These are phyloP conservation scores for Teunomyces tritomae DNA, from an alignment of 805 yeast species.

Conservation along the genomic window DNA sequence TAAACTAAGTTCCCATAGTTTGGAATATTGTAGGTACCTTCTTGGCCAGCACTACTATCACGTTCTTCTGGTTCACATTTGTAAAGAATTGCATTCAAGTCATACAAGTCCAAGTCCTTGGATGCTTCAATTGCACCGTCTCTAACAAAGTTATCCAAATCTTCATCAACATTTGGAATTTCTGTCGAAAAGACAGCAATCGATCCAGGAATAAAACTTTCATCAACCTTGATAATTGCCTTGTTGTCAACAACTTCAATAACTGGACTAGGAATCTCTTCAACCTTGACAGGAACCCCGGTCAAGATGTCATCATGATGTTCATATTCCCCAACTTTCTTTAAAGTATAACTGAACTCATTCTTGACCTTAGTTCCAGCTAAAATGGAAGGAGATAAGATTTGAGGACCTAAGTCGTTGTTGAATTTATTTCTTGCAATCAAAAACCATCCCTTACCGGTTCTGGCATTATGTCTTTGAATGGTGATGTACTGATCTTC, in stretches of 20 bases:
- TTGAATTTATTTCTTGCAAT: constrained; percentile 82
- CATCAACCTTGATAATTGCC: constrained; percentile 58
- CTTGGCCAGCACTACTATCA: constrained; percentile 68
- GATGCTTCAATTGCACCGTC: constrained; percentile 79
- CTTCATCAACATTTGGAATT: constrained; percentile 61
- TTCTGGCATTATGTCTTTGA: constrained; percentile 77
- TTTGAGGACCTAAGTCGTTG: constrained; percentile 45
- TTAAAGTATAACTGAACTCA: constrained; percentile 57
- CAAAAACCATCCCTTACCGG: constrained; percentile 86
- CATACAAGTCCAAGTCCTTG: constrained; percentile 54
- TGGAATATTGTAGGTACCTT: constrained; percentile 77
- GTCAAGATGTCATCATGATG: constrained; percentile 43
- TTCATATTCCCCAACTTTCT: constrained; percentile 48
- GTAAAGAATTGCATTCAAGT: constrained; percentile 72
- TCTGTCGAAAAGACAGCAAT: constrained; percentile 78
- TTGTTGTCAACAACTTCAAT: constrained; percentile 43
- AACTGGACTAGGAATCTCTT: constrained; percentile 48
- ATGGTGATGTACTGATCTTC: constrained; percentile 90
- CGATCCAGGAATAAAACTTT: constrained; percentile 80
- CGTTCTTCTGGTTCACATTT: constrained; percentile 85
- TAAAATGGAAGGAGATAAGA: constrained; percentile 54
- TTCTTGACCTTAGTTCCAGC: constrained; percentile 59
- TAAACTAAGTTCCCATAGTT: constrained; percentile 69
- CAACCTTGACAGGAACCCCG: constrained; percentile 66
- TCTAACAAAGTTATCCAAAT: constrained; percentile 64